Evolutionary conservation across 2,329 filamentous ascomycete genomes (phyloP).

Genomic region (Elsinoe necatrix): DNA sequence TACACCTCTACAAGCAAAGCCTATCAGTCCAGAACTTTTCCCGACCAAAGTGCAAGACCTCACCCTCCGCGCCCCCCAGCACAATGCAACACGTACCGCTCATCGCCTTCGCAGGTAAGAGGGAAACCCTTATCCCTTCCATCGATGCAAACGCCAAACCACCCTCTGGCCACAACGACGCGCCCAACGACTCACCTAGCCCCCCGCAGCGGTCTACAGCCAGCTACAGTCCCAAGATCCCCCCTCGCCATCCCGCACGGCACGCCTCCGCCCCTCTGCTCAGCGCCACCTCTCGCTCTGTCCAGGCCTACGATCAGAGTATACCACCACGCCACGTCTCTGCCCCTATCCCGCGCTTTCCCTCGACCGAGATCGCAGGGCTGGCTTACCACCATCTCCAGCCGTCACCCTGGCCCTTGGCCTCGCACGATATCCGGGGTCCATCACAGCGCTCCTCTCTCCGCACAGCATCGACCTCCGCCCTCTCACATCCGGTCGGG

Average conservation of each 20-base stretch:
- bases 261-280: not conserved
- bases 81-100: not conserved
- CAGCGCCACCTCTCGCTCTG: not conserved
- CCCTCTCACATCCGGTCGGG: not conserved
- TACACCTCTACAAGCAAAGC: constrained; percentile 1
- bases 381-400: not conserved
- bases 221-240: not conserved
- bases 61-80: not conserved
- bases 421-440: not conserved
- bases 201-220: not conserved
- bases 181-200: not conserved
- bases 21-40: constrained; percentile 4
- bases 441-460: not conserved
- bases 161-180: not conserved
- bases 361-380: not conserved
- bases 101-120: not conserved
- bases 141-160: not conserved
- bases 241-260: not conserved
- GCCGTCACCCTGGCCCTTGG: not conserved
- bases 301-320: not conserved
- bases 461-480: not conserved
- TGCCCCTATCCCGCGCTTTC: not conserved
- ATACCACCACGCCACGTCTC: not conserved
- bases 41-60: not conserved
- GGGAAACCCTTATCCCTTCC: not conserved